Conservation (phyloP, 2,329 filamentous ascomycete species). For the Hymenotorrendiella dingleyae region DNA sequence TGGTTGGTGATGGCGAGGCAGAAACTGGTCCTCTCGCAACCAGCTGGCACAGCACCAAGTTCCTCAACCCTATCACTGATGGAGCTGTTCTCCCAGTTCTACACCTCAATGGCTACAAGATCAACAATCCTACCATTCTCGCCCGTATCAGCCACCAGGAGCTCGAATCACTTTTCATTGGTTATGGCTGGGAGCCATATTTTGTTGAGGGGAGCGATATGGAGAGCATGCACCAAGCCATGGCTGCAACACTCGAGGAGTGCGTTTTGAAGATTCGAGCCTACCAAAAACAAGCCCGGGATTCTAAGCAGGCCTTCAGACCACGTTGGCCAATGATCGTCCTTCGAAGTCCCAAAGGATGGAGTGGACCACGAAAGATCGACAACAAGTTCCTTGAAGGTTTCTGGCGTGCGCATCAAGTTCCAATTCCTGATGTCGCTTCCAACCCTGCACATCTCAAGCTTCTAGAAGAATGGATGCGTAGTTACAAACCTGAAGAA, state of each 20-base stretch:
- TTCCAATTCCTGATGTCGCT: constrained; percentile 65
- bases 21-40: constrained; percentile 75
- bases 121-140: constrained; percentile 72
- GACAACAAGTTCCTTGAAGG: constrained; percentile 66
- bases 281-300: constrained; percentile 66
- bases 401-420: constrained; percentile 76
- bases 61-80: constrained; percentile 72
- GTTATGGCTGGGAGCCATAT: constrained; percentile 75
- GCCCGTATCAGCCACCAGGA: constrained; percentile 70
- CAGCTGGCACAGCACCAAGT: constrained; percentile 78
- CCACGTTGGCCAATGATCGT: constrained; percentile 76
- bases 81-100: constrained; percentile 73
- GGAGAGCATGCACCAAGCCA: constrained; percentile 73
- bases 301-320: constrained; percentile 62
- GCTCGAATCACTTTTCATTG: constrained; percentile 60
- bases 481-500: constrained; percentile 66
- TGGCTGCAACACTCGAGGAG: constrained; percentile 70
- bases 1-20: constrained; percentile 77
- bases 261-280: constrained; percentile 64
- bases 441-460: constrained; percentile 61
- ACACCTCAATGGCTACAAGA: constrained; percentile 80
- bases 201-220: constrained; percentile 73
- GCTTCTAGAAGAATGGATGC: constrained; percentile 71
- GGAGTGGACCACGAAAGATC: constrained; percentile 69
- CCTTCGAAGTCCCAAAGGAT: constrained; percentile 72